Percentiles rank a stretch among this genome's conserved stretches.
phyloP scores from a whole-genome alignment of 2,329 filamentous ascomycete genomes.

The Botrytis paeoniae region DNA sequence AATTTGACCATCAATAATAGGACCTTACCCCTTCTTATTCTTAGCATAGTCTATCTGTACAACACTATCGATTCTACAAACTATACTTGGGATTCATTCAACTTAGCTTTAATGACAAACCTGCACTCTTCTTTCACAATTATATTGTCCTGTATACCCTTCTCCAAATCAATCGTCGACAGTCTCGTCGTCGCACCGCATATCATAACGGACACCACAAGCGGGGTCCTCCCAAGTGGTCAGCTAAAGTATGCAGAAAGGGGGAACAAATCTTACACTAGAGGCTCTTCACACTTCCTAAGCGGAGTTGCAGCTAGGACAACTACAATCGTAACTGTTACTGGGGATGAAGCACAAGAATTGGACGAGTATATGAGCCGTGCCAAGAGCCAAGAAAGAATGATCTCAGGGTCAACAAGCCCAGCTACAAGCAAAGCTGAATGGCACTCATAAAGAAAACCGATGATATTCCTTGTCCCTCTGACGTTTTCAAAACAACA shows the following conservation, averaged over 20 bases:
- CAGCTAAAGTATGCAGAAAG: neutral
- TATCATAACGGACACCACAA: neutral
- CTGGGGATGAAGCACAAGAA: neutral
- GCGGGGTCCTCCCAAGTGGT: neutral
- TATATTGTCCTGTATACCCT: constrained; percentile 18
- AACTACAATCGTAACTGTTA: neutral
- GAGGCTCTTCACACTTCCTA: neutral
- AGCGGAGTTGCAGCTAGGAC: neutral
- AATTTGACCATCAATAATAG: neutral
- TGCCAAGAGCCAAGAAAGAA: neutral
- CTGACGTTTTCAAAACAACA: neutral
- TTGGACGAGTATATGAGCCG: neutral
- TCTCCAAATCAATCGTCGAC: constrained; percentile 18
- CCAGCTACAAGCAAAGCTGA: neutral
- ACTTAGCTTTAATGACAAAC: neutral
- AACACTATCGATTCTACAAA: neutral
- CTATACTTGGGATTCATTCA: constrained; percentile 14
- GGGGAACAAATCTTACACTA: neutral
- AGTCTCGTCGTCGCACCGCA: constrained; percentile 3
- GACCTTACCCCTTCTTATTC: neutral
- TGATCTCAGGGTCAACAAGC: neutral
- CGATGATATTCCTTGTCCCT: neutral
- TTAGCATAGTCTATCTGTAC: constrained; percentile 3
- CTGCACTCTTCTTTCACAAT: constrained; percentile 9
- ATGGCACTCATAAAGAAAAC: neutral